Base-by-base conservation (phyloP, 2,329 filamentous ascomycete species). In the Tolypocladium tundrense region DNA sequence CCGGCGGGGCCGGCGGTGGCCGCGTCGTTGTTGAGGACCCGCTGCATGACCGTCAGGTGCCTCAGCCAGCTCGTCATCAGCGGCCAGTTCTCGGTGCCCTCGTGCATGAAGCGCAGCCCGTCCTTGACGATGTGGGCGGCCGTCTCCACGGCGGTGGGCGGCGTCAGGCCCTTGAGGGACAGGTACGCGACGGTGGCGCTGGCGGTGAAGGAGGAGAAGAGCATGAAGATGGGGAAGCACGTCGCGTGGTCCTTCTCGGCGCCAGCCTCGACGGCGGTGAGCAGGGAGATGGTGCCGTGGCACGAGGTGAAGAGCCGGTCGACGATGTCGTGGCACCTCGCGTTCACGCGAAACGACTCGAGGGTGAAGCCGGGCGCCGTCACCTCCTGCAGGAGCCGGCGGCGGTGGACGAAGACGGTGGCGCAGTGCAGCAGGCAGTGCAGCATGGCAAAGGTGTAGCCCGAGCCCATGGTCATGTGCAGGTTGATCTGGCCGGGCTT, bases 381-480 rank as follows among this genome's bases (percentile, higher is more conserved):
- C 19, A 85, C 81, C 41, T 80, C 74, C 66, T 85, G 82, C 50
- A 85, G 72, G 43, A 85, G 79, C 54, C 80, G 77, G 31, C 82
- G 80, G 10, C 82, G 80, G 66, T 84, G 81, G 53, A 84, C 79
- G 67, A 85, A 84, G 61, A 85, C 80, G 35, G 79, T 82, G 11
- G 81, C 79, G 64, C 81, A 84, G 66, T 85, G 81, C 24, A 85
- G 73, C 27, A 85, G 76, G 58, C 79, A 83, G 68, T 85, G 82
- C 55, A 85, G 76, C 79, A 85, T 83, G 61, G 82, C 81, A 66
- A 82, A 85, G 0, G 81, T 84, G 64, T 81, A 82, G 57, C 82
- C 82, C 51, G 81, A 84, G 41, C 82, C 82, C 82, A 85, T 85
- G 24, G 82, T 84, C 66, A 85, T 83, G 68, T 85, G 82, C 6